These are phyloP conservation scores for Thelonectria discophora DNA, from an alignment of 2,329 filamentous ascomycete genomes.

Conservation along the genomic window DNA sequence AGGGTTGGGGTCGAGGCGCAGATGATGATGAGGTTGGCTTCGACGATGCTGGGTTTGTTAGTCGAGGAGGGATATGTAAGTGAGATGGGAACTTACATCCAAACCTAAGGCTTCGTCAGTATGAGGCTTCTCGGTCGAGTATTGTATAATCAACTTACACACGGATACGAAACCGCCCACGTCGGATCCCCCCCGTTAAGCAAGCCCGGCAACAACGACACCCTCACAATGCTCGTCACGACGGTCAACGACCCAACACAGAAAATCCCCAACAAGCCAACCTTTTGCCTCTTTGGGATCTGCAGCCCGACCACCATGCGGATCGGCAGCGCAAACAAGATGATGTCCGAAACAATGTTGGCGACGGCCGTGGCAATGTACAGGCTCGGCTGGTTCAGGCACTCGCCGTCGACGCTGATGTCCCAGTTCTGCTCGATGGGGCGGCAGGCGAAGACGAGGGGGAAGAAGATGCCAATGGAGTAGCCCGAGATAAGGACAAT, in stretches of 20 bases:
- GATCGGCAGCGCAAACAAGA: slow-evolving; percentile 57
- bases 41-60: slow-evolving; percentile 37
- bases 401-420: slow-evolving; percentile 45
- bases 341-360: slow-evolving; percentile 58
- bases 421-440: slow-evolving; percentile 48
- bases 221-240: slow-evolving; percentile 45
- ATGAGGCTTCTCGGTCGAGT: no score
- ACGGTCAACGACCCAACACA: slow-evolving; percentile 52
- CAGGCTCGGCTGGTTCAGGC: slow-evolving; percentile 56
- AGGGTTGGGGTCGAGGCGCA: slow-evolving; percentile 53
- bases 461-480: slow-evolving; percentile 46
- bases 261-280: slow-evolving; percentile 56
- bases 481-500: slow-evolving; percentile 45
- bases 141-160: no score
- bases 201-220: slow-evolving; percentile 42
- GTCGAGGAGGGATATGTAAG: not conserved
- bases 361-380: slow-evolving; percentile 59
- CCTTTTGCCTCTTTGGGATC: slow-evolving; percentile 56
- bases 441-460: slow-evolving; percentile 49
- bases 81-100: slow-evolving; percentile 39
- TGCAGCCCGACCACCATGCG: slow-evolving; percentile 56
- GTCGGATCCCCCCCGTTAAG: slow-evolving; percentile 40
- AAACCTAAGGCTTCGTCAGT: slow-evolving; percentile 25
- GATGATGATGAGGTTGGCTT: slow-evolving; percentile 52
- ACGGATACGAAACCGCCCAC: slow-evolving; percentile 42